phyloP scores from a whole-genome alignment of 805 yeast genomes.

The Candida oleophila region DNA sequence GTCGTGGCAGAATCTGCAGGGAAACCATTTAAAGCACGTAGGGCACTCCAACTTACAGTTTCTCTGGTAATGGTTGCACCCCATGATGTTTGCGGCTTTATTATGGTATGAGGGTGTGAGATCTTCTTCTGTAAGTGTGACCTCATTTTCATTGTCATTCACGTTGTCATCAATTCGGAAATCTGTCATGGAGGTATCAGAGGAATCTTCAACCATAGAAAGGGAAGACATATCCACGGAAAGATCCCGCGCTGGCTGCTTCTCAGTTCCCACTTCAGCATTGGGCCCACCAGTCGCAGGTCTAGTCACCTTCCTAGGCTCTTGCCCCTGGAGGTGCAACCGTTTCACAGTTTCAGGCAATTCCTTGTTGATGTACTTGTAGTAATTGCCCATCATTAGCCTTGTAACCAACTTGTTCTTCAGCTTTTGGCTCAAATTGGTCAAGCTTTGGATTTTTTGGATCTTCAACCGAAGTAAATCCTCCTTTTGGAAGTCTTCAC shows the following conservation, averaged over 20 bases:
- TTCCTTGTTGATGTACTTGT: slow-evolving; percentile 44
- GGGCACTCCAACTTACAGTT: slow-evolving; percentile 84
- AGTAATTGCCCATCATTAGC: slow-evolving; percentile 68
- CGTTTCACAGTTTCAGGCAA: slow-evolving; percentile 17
- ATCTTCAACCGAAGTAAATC: slow-evolving; percentile 47
- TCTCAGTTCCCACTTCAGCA: background rate
- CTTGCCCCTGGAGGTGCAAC: slow-evolving; percentile 14
- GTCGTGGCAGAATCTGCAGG: slow-evolving; percentile 88
- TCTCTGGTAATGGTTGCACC: slow-evolving; percentile 82
- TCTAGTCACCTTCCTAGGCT: slow-evolving; percentile 13
- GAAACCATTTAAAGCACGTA: slow-evolving; percentile 68
- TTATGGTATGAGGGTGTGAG: slow-evolving; percentile 48
- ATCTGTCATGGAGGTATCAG: background rate
- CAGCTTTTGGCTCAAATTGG: slow-evolving; percentile 37
- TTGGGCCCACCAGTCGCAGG: slow-evolving; percentile 5
- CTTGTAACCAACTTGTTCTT: slow-evolving; percentile 56
- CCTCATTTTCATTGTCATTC: slow-evolving; percentile 29
- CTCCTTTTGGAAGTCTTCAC: slow-evolving; percentile 38
- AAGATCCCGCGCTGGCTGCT: background rate
- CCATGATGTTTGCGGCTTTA: slow-evolving; percentile 46
- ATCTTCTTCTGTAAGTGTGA: slow-evolving; percentile 48
- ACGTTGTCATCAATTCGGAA: slow-evolving; percentile 8
- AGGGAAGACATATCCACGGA: background rate
- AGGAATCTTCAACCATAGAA: background rate
- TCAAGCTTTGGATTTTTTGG: slow-evolving; percentile 42